A percentile compares a stretch with the other conserved stretches of the same genome.
Conservation (phyloP, 352 stramenopile genomes). For the Phytopythium kandeliae region DNA sequence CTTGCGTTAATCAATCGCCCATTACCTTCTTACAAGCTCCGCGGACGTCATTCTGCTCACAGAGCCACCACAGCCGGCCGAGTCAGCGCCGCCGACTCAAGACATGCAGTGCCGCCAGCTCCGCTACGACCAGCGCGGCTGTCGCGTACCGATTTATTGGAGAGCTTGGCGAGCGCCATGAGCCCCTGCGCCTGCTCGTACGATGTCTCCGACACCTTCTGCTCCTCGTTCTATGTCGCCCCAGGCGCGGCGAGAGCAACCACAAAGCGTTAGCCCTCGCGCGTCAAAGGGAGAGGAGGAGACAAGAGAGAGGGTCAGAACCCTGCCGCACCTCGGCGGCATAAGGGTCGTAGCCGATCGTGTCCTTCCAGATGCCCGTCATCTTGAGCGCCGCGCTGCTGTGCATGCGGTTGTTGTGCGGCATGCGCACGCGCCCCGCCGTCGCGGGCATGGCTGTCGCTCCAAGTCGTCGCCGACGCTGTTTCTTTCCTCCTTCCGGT, state of each 20-base stretch:
- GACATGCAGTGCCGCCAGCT: no score
- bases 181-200: conserved; percentile 90
- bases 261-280: no score
- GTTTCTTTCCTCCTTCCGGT: neutral
- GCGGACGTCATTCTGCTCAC: conserved; percentile 52
- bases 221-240: conserved; percentile 41
- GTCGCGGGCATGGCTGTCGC: conserved; percentile 79
- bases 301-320: neutral
- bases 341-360: conserved; percentile 96
- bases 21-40: conserved; percentile 81
- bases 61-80: neutral
- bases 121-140: no score
- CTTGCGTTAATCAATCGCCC: neutral
- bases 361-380: conserved; percentile 96
- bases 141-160: conserved; percentile 90
- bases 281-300: neutral
- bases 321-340: conserved; percentile 37
- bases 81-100: neutral
- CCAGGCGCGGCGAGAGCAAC: no score
- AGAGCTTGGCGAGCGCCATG: conserved; percentile 93
- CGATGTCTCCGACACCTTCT: conserved; percentile 57
- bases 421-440: conserved; percentile 90
- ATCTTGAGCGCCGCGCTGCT: conserved; percentile 92
- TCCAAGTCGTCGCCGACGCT: neutral
- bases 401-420: conserved; percentile 97